Conservation (phyloP, 768 basidiomycete species). For the Mycena capillaripes region DNA sequence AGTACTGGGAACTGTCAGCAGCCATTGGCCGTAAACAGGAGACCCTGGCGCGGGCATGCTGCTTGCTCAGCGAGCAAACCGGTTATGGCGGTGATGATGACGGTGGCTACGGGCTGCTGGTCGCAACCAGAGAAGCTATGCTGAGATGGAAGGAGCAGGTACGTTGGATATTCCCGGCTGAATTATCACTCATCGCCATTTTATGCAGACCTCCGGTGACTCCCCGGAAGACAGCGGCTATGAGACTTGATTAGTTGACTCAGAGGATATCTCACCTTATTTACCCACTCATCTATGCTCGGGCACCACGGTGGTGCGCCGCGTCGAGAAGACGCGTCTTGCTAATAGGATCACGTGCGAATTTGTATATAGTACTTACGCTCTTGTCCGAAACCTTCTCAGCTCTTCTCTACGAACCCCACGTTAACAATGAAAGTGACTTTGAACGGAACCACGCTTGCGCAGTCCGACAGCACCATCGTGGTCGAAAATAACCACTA, state of each 20-base stretch:
- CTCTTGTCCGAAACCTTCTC: not conserved
- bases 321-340: conserved; percentile 18
- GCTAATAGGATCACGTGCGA: conserved; percentile 22
- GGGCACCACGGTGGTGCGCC: not conserved
- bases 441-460: conserved; percentile 65
- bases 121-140: conserved; percentile 54
- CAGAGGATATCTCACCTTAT: not conserved
- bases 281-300: not conserved
- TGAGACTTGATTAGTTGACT: not conserved
- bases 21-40: conserved; percentile 55
- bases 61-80: conserved; percentile 62
- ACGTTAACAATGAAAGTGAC: conserved; percentile 61
- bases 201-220: not conserved
- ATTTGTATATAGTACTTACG: not conserved
- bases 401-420: not conserved
- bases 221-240: conserved; percentile 12
- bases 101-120: conserved; percentile 55
- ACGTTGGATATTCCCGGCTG: conserved; percentile 10
- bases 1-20: conserved; percentile 50
- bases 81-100: conserved; percentile 59
- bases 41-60: conserved; percentile 55
- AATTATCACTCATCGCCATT: not conserved
- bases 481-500: conserved; percentile 80
- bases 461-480: conserved; percentile 68
- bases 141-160: conserved; percentile 57